A percentile compares a stretch with the other conserved stretches of the same genome.
phyloP scores from a whole-genome alignment of 257 asterid species.

The Paraleonurus japonicus region DNA sequence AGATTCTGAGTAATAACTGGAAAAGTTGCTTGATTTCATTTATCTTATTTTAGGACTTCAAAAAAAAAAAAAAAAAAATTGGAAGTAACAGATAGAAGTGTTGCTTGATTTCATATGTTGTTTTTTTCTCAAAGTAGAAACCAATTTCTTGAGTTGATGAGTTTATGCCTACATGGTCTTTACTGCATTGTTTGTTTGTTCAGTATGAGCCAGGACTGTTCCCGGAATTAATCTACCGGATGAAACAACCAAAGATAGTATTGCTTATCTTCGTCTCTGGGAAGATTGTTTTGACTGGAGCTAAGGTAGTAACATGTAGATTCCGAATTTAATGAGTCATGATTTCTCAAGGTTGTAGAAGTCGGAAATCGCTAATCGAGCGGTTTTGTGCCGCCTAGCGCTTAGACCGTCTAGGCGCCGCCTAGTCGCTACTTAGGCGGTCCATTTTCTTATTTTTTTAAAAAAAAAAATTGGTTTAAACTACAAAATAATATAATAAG shows the following conservation, averaged over 20 bases:
- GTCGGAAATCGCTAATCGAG: too few species aligned
- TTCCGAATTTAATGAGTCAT: neutral
- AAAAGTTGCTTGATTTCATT: too few species aligned
- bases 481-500: too few species aligned
- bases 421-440: too few species aligned
- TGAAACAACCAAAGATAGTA: conserved; percentile 94
- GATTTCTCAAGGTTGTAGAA: too few species aligned
- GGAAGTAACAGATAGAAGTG: neutral
- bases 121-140: neutral
- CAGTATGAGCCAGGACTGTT: conserved; percentile 95
- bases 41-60: too few species aligned
- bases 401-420: too few species aligned
- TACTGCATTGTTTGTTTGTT: conserved; percentile 27
- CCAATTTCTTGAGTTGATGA: neutral
- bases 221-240: conserved; percentile 88
- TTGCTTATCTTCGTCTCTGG: conserved; percentile 93
- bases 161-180: conserved; percentile 16
- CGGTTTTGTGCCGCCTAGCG: too few species aligned
- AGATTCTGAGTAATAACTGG: too few species aligned
- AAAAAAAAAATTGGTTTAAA: too few species aligned
- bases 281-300: conserved; percentile 93
- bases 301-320: conserved; percentile 53
- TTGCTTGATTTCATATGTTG: neutral
- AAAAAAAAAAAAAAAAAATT: neutral
- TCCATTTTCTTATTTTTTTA: too few species aligned